Evolutionary conservation across 768 basidiomycete species (phyloP), one percentile per base, ranked within the genome.

Genomic region (Tylopilus vinaceipallidus): DNA sequence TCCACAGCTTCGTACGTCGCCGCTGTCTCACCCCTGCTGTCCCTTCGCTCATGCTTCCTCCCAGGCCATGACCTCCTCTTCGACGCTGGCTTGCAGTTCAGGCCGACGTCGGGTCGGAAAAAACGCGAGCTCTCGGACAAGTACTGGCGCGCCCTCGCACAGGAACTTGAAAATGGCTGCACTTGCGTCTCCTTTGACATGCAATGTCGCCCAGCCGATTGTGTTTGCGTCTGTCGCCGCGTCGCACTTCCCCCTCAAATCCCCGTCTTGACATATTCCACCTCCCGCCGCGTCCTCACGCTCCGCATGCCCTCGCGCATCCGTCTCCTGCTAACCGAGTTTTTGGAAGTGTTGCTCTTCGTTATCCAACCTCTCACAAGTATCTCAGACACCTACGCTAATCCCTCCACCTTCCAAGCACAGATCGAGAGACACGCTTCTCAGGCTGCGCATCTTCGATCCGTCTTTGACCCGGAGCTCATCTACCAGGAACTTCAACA

Each of bases 51-150:
- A 54, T 43, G 43, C 47, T 44, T 12, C 46, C 45, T 35, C 50
- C 47, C 60, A 91, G 89, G 89, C 29, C 92, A 95, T 59, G 92
- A 95, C 69, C 77, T 95, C 52, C 80, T 95, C 57, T 94, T 95
- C 56, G 93, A 95, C 55, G 78, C 88, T 16, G 84, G 84, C 14
- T 73, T 92, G 13, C 89, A 91, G 65, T 91, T 91, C 68, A 80
- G 87, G 36, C 88, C 88, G 11, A 84, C 84, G 1, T 77, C 79
- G n/a, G 81, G 81, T 54, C 81, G 84, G 34, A 81, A 84, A 49
- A 92, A 92, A 65, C 65, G 81, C 42, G 81, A 84, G 42, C 73
- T 81, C 32, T 77, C 84, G 0, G 90, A 93, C 55, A 82, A 79
- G 51, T 98, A 95, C 64, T 98, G 94, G 94, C 73, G 74, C 35